Conservation (phyloP, 1,284 basidiomycete species). For the Cryptococcus sp. region DNA sequence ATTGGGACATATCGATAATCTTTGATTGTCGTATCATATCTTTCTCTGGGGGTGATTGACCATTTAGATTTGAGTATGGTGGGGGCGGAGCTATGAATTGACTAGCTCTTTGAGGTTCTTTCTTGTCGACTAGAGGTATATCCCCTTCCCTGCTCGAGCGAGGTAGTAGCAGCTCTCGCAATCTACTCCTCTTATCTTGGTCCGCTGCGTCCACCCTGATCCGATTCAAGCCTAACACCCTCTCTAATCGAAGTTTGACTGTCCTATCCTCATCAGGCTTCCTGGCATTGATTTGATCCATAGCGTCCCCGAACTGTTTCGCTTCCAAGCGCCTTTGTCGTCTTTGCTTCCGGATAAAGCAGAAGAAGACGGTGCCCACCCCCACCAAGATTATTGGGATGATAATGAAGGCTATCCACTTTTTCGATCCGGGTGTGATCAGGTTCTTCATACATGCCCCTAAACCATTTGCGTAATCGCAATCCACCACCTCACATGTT, state of each 20-base stretch:
- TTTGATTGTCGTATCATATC: not conserved
- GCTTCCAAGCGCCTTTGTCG: conserved; percentile 30
- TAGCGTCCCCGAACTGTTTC: conserved; percentile 28
- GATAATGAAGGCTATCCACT: conserved; percentile 20
- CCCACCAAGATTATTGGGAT: conserved; percentile 21
- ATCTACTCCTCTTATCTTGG: conserved; percentile 1
- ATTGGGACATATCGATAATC: not conserved
- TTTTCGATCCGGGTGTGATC: conserved; percentile 13
- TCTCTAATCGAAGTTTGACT: conserved; percentile 18
- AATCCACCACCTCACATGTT: conserved; percentile 30
- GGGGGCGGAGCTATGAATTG: not conserved
- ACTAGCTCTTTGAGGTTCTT: not conserved
- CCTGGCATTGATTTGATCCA: conserved; percentile 27
- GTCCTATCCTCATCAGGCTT: conserved; percentile 7
- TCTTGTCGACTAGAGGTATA: not conserved
- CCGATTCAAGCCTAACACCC: conserved; percentile 27
- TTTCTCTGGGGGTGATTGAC: too few species aligned
- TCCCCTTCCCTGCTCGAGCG: not conserved
- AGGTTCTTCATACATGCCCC: conserved; percentile 46
- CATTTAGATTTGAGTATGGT: too few species aligned
- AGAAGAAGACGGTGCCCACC: conserved; percentile 13
- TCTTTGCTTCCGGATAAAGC: conserved; percentile 31
- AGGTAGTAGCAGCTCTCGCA: conserved; percentile 4
- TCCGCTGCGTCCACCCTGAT: conserved; percentile 1
- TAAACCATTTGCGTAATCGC: conserved; percentile 28